Conservation (phyloP, 2,329 filamentous ascomycete species). For the Trichoderma guizhouense region DNA sequence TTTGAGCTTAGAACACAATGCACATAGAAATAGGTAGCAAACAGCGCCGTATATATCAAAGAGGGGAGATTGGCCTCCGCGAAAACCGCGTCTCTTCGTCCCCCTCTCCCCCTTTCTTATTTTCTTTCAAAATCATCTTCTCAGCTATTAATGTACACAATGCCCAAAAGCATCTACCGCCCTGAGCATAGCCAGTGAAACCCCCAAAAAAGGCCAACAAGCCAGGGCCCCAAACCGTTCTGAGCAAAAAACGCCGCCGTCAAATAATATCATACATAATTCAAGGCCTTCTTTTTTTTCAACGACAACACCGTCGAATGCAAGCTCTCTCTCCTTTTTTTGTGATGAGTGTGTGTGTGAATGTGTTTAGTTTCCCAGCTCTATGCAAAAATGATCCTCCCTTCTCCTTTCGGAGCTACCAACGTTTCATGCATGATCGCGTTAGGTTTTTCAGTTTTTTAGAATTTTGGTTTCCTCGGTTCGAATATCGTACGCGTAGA, state of each 20-base stretch:
- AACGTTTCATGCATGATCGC: constrained; percentile 21
- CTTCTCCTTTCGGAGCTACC: background rate
- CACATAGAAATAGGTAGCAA: background rate
- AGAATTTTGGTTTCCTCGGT: background rate
- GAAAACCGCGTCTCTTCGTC: constrained; percentile 23
- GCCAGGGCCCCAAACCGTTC: constrained; percentile 19
- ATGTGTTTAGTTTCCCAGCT: constrained; percentile 19
- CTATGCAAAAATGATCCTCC: constrained; percentile 18
- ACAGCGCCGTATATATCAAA: constrained; percentile 17
- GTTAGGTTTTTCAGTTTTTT: constrained; percentile 13
- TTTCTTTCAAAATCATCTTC: constrained; percentile 7
- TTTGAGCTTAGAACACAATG: background rate
- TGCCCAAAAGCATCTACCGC: constrained; percentile 17
- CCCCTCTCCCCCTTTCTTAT: constrained; percentile 21
- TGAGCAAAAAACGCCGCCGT: constrained; percentile 30
- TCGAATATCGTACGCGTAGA: constrained; percentile 8
- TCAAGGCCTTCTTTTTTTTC: constrained; percentile 30
- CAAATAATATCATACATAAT: constrained; percentile 25
- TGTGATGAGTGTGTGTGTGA: background rate
- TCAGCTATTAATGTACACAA: constrained; percentile 32
- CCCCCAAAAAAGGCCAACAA: background rate
- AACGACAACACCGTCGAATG: constrained; percentile 36
- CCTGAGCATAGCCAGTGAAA: background rate
- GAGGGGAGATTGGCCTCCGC: constrained; percentile 37
- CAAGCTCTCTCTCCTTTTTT: constrained; percentile 22